A percentile compares a stretch with the other conserved stretches of the same genome.
Evolutionary conservation across 371 early-diverging fungal genomes (phyloP).

Genomic region (Conidiobolus incongruus): DNA sequence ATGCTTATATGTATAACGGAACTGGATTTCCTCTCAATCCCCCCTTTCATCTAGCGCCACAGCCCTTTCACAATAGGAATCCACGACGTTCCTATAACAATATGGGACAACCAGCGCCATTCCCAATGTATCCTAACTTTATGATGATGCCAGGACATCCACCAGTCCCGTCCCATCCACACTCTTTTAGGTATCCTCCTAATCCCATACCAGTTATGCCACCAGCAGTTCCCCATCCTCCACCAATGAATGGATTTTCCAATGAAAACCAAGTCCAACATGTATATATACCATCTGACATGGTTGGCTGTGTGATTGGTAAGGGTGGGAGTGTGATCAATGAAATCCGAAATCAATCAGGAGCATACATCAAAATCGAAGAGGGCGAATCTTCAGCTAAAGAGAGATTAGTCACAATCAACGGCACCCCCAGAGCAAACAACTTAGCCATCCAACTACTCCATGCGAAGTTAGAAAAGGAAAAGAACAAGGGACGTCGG

Average conservation of each 20-base stretch:
- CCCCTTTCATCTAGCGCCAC: conserved; percentile 10
- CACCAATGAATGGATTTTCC: too few species aligned
- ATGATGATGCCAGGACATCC: conserved; percentile 4
- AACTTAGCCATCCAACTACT: conserved; percentile 61
- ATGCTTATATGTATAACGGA: conserved; percentile 3
- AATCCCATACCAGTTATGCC: conserved; percentile 8
- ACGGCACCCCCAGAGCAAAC: conserved; percentile 53
- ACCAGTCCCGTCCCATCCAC: conserved; percentile 8
- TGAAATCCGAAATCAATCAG: conserved; percentile 51
- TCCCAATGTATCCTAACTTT: background rate
- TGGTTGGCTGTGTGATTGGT: conserved; percentile 76
- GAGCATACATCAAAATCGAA: conserved; percentile 54
- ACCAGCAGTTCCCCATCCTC: conserved; percentile 9
- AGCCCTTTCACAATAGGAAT: background rate
- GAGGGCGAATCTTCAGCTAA: conserved; percentile 27
- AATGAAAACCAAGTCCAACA: conserved; percentile 41
- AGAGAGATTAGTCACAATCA: conserved; percentile 57
- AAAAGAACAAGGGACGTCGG: conserved; percentile 28
- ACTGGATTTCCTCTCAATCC: conserved; percentile 8
- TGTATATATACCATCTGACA: conserved; percentile 60
- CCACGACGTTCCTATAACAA: background rate
- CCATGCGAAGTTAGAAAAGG: conserved; percentile 49
- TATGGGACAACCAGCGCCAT: background rate
- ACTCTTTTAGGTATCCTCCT: conserved; percentile 11
- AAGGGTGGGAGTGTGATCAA: conserved; percentile 70